phyloP scores from a whole-genome alignment of 2,329 filamentous ascomycete genomes.

The Metarhizium guizhouense region DNA sequence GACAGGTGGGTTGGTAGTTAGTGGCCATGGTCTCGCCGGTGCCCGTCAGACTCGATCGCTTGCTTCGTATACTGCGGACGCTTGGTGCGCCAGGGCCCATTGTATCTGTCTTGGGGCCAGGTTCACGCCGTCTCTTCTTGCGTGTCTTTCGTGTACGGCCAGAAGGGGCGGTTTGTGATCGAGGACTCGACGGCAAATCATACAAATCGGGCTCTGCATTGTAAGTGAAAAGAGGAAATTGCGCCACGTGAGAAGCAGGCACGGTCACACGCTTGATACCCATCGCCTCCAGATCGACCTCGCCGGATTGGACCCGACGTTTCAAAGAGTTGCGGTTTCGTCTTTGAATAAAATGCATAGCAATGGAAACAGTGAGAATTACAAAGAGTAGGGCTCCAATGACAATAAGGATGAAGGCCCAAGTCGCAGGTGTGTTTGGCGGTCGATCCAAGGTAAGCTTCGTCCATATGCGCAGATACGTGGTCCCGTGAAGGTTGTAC shows the following conservation, averaged over 20 bases:
- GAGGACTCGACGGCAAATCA: constrained; percentile 24
- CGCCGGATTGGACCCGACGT: constrained; percentile 63
- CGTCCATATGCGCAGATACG: constrained; percentile 54
- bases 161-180: constrained; percentile 16
- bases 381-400: constrained; percentile 62
- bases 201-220: constrained; percentile 41
- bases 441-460: constrained; percentile 39
- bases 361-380: constrained; percentile 55
- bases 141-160: constrained; percentile 19
- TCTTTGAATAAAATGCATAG: constrained; percentile 72
- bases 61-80: constrained; percentile 24
- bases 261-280: constrained; percentile 78
- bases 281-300: constrained; percentile 78
- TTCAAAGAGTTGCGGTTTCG: constrained; percentile 59
- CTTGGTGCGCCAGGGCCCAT: constrained; percentile 11
- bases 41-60: constrained; percentile 26
- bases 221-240: constrained; percentile 74
- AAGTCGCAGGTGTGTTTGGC: constrained; percentile 58
- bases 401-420: constrained; percentile 69
- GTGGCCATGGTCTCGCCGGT: constrained; percentile 33
- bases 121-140: constrained; percentile 21
- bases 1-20: constrained; percentile 70
- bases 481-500: constrained; percentile 45
- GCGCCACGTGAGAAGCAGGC: constrained; percentile 59
- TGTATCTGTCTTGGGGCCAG: constrained; percentile 18